Base-by-base conservation (phyloP, 2,329 filamentous ascomycete species). In the Pseudocercospora eumusae region DNA sequence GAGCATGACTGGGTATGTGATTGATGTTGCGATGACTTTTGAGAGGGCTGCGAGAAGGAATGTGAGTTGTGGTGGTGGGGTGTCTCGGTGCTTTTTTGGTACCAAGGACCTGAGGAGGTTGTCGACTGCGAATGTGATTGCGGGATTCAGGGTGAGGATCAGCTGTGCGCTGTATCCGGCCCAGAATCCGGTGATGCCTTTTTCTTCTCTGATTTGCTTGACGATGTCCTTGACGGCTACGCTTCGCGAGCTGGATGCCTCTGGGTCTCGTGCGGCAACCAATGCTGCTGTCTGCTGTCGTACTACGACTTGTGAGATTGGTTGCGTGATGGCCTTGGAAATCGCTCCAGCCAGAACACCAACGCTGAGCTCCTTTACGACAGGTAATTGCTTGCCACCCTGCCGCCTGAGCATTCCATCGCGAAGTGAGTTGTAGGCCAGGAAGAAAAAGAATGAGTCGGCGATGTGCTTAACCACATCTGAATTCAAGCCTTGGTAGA, bases 391-490 rank as follows among this genome's bases (percentile, higher is more conserved):
- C 55, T 69, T 72, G 62, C 75, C 54, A 69, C 69, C 77, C 68
- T 77, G 75, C 55, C 76, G 75, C 50, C 68, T 69, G 52, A 78
- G 69, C 58, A 78, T 70, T 40, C 72, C 74, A 61, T 84, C 78
- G 45, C 83, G 76, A 20, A 86, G 69, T 59, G 83, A 83, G 2
- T 79, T 90, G 77, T 96, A 96, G 62, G 90, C 88, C 18, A 93
- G 82, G 78, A 96, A 96, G 80, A 96, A 96, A 56, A 96, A 81
- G 73, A 95, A 93, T 60, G 88, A 90, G 78, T 95, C 91, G 28
- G 86, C 75, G 11, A 82, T 75, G 47, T 77, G 76, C 66, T 82
- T 82, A 25, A 75, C 67, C 0, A 79, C 76, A 68, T 82, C 80
- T 8, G 76, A 75, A 15, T 67, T 64, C 8, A 79, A 70, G 4